Base-by-base conservation (phyloP, 345 rosid genomes). In the Ceriops tagal region DNA sequence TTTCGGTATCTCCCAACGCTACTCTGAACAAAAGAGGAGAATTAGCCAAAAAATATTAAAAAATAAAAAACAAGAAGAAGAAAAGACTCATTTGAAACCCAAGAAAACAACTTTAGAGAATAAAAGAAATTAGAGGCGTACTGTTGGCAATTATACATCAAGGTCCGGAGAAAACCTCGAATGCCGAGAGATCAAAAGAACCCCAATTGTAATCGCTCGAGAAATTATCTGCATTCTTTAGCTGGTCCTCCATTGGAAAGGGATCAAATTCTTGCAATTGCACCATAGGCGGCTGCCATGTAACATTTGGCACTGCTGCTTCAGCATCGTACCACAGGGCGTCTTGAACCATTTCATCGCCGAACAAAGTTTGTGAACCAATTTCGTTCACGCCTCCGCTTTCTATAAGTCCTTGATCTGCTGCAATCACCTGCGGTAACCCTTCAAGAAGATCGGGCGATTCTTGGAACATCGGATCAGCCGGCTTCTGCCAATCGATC, bases 131-230 rank as follows among this genome's bases (percentile, higher is more conserved):
- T 13, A 43, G 0, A 43, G 5, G 49, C 1, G 47, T 11, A 43
- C 13, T 43, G 16, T 10, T 56, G 55, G 31, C 8, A 53, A 62
- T 70, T 58, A 52, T 32, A 10, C 20, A 51, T 78, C 22, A 81
- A 77, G 83, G 79, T 67, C 83, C 73, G 61, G 81, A 61, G 49
- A 69, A 74, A 71, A 85, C 46, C 74, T 85, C 86, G 58, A 82
- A 83, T 32, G 76, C 85, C 0, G 88, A 72, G 55, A 84, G 81
- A 81, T 92, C 93, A 21, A 82, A 80, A 60, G 84, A 82, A 67
- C 72, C 72, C 89, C 91, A 87, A 64, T 79, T 79, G 1, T 2
- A 26, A 57, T 83, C 88, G 34, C 51, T 73, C 57, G 73, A 72
- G 66, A 75, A 66, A 73, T 83, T 82, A 35, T 77, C 77, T 11